Evolutionary conservation across 805 yeast genomes (phyloP), one percentile per base, ranked within the genome.

Genomic region (Tetrapisispora nanseiensis): DNA sequence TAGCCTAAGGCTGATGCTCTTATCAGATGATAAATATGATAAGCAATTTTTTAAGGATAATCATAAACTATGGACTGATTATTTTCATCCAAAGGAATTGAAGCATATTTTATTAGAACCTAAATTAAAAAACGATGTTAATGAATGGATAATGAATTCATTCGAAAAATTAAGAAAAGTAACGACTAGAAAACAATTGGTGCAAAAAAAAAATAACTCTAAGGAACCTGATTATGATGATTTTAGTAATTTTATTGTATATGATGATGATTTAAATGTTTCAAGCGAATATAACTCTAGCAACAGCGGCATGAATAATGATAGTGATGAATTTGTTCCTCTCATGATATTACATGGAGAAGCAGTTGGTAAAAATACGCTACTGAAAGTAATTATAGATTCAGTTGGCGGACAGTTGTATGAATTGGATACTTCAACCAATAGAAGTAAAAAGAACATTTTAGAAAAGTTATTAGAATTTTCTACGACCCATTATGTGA

Each of bases 401-500:
- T 78, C 76, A 35, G 49, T 80, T 9, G 66, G 69, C 16, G 89
- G 89, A 0, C 83, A 79, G 51, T 82, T 89, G 3, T 81, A 83
- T 57, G 97, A 90, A 57, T 69, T 89, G 23, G 86, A 85, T 57
- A 68, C 87, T 0, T 75, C 86, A n/a, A 80, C 76, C 50, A 66
- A 75, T 26, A 68, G 97, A 55, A 75, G 86, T 1, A 75, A 81
- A 37, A 82, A 77, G 56, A 90, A 84, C 46, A 71, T 90, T 12
- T 65, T 70, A 40, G 73, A 76, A 21, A 74, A 68, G 23, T 67
- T 90, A 30, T 78, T 73, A 38, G 97, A 94, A 53, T 73, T 87
- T 41, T 78, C 90, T 43, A 89, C 95, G 4, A 82, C 95, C 0
- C 86, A 86, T 46, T 66, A 82, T 37, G 89, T 90, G 2, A 85